phyloP scores from a whole-genome alignment of 2,329 filamentous ascomycete species.

The Trichoderma sp. region DNA sequence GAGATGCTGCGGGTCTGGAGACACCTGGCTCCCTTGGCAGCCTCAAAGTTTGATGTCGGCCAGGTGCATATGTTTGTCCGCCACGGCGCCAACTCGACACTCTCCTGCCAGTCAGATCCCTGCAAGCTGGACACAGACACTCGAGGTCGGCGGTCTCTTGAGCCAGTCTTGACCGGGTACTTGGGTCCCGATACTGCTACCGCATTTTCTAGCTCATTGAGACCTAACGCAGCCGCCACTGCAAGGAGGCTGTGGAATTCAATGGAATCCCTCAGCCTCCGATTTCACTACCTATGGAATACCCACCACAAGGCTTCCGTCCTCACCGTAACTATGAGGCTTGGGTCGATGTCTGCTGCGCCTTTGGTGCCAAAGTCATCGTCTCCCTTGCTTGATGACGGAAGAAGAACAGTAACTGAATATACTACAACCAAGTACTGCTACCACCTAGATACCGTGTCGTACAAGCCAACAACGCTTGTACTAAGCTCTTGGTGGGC shows the following conservation, averaged over 20 bases:
- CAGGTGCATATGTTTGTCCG: not conserved
- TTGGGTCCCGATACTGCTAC: not conserved
- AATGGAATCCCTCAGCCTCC: not conserved
- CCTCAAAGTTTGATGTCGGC: not conserved
- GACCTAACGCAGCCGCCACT: not conserved
- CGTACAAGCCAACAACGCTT: not conserved
- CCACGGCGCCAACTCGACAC: not conserved
- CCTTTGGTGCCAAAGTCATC: not conserved
- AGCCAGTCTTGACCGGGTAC: not conserved
- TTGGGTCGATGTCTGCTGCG: not conserved
- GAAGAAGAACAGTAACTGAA: not conserved
- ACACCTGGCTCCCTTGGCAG: not conserved
- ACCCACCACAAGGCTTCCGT: not conserved
- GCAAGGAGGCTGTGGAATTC: not conserved
- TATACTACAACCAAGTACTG: not conserved
- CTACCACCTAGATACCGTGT: not conserved
- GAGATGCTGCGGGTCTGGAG: not conserved
- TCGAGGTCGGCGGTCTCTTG: not conserved
- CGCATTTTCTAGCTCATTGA: not conserved
- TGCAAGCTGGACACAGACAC: not conserved
- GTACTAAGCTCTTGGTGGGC: not conserved
- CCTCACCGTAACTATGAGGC: not conserved
- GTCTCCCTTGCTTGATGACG: not conserved
- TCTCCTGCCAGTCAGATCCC: not conserved
- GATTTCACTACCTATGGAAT: not conserved